These are phyloP conservation scores for Ustilago bromivora DNA, from an alignment of 1,284 basidiomycete genomes.

Conservation along the genomic window DNA sequence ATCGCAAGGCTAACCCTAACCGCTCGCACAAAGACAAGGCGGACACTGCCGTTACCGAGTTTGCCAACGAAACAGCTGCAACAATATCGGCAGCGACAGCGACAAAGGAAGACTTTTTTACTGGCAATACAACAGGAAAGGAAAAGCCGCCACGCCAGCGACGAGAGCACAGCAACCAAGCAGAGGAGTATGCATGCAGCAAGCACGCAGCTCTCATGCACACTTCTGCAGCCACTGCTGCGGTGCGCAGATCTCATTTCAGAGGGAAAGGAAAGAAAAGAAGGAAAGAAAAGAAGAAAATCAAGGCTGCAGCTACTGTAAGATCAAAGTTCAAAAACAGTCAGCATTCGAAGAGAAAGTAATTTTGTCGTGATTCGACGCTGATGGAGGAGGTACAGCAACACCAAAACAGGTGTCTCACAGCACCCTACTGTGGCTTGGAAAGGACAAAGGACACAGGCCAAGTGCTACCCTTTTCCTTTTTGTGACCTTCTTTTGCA, in stretches of 20 bases:
- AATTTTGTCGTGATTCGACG: not conserved
- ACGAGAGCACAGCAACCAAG: constrained; percentile 4
- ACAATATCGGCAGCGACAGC: too few relatives aligned
- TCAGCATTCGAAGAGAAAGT: not conserved
- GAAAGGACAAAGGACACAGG: not conserved
- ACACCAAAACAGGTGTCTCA: not conserved
- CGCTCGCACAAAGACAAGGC: not conserved
- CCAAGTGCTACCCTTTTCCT: not conserved
- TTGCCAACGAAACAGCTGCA: not conserved
- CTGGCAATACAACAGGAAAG: not conserved
- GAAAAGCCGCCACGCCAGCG: not conserved
- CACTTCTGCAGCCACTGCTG: constrained; percentile 6
- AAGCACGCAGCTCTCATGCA: constrained; percentile 10
- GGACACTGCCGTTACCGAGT: not conserved
- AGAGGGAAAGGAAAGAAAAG: not conserved
- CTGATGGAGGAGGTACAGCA: not conserved
- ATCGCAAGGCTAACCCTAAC: not conserved
- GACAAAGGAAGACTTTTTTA: not conserved
- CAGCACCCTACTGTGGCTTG: not conserved
- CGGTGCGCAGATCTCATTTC: constrained; percentile 7
- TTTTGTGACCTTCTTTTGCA: not conserved
- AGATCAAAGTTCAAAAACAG: constrained; percentile 11
- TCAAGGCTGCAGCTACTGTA: constrained; percentile 19
- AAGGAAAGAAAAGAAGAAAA: constrained; percentile 16
- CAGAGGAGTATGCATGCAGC: not conserved